Evolutionary conservation across 2,329 filamentous ascomycete species (phyloP), one percentile per base, ranked within the genome.

Genomic region (Gremmenia infestans): DNA sequence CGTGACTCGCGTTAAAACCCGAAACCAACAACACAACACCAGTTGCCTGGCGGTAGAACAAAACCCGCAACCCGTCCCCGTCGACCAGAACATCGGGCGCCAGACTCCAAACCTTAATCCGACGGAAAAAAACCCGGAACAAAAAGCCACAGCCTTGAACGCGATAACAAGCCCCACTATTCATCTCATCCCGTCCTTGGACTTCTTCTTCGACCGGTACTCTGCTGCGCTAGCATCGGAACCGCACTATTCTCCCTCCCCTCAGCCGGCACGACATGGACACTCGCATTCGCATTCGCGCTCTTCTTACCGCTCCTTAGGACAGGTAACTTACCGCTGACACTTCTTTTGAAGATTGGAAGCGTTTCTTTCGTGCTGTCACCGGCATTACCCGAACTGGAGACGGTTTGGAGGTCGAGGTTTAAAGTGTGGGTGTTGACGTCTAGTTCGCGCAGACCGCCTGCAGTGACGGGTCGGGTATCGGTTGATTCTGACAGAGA

Each of bases 361-460:
- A 60, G 35, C 60, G 64, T 5, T 60, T 60, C 54, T 35, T 59
- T 59, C 8, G 45, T 35, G 15, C 37, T 23, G 37, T 52, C 45
- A 8, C 28, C 43, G 19, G 43, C 39, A 23, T 22, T 54, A 17
- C 36, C 46, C 14, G 47, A 54, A 25, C 15, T 32, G 17, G n/a
- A 54, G 58, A 61, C 59, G 23, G 28, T 50, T 52, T 47, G 50
- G 28, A 43, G 39, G 59, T 58, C 48, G 40, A 54, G 40, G 53
- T 35, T 62, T 52, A 59, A 52, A 56, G 65, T 77, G 37, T 17
- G n/a, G 65, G 76, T 57, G 53, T 71, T 71, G 28, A 60, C 57
- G 70, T 81, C 74, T 73, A 79, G 72, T 73, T 81, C 76, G 71
- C 76, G 76, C 68, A 80, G 72, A 61, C 75, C 72, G 39, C 61